phyloP scores from a whole-genome alignment of 345 rosid genomes.

The Populus pruinosa region DNA sequence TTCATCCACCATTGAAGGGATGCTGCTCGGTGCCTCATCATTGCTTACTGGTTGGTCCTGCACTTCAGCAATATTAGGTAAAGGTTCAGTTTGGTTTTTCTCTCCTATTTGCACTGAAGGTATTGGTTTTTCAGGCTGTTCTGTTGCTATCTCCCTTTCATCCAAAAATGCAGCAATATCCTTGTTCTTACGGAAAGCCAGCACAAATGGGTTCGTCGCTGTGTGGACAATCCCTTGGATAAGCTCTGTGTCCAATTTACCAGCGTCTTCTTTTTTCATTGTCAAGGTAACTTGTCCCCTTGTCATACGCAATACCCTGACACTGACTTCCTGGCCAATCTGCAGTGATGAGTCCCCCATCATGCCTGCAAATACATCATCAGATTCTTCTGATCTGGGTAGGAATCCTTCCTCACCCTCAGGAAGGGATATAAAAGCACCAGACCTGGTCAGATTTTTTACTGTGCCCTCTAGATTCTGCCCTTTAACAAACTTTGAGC shows the following conservation, averaged over 20 bases:
- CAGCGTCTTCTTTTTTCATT: conserved; percentile 66
- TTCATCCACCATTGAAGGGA: conserved; percentile 24
- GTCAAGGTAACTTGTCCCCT: conserved; percentile 88
- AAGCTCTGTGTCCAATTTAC: conserved; percentile 34
- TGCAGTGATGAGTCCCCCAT: conserved; percentile 63
- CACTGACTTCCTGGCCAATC: conserved; percentile 73
- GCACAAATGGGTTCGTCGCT: conserved; percentile 70
- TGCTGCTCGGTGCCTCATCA: conserved; percentile 5
- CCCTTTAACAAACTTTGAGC: conserved; percentile 65
- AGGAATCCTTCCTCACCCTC: conserved; percentile 92
- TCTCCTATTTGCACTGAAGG: conserved; percentile 22
- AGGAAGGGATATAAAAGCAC: conserved; percentile 79
- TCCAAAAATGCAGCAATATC: conserved; percentile 76
- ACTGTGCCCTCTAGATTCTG: conserved; percentile 80
- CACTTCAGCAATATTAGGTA: conserved; percentile 27
- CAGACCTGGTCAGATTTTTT: conserved; percentile 68
- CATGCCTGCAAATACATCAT: conserved; percentile 58
- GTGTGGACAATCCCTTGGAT: conserved; percentile 57
- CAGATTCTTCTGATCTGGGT: conserved; percentile 70
- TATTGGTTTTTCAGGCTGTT: conserved; percentile 12
- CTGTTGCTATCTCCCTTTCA: conserved; percentile 49
- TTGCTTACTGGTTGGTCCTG: conserved; percentile 20
- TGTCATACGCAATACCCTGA: conserved; percentile 55
- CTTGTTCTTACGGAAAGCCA: conserved; percentile 71
- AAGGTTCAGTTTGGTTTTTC: conserved; percentile 25